Evolutionary conservation across 768 basidiomycete species (phyloP), one percentile per base, ranked within the genome.

Genomic region (Collybia sp.): DNA sequence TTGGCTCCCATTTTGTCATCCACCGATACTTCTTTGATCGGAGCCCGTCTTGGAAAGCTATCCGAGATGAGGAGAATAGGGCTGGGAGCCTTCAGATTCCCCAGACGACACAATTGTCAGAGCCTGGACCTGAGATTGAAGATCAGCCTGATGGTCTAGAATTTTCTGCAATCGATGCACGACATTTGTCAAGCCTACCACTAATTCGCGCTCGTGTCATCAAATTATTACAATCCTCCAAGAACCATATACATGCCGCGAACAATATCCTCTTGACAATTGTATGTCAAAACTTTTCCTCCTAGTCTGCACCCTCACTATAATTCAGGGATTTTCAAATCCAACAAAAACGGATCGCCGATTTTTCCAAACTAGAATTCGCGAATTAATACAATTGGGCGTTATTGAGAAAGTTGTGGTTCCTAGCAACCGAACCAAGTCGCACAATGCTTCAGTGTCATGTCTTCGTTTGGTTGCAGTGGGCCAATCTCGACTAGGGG

Each of bases 11-110:
- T 60, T 79, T 87, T 49, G 81, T 79, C 58, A 80, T 95, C 38
- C 92, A 92, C 67, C 85, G 77, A 54, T 82, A 93, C 59, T 93
- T 93, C 61, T 88, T 84, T 56, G 83, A 89, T 41, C 73, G 77
- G 32, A 88, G 79, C 55, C 70, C 79, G 0, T 71, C 79, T n/a
- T 92, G 89, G 89, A 78, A 82, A 56, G 78, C 75, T 45, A 84
- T 92, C 46, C 78, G 80, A 11, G 77, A 82, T 13, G 88, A 89
- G 64, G 85, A 86, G 60, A 67, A 60, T 39, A 64, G 68, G 42
- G 79, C 75, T n/a, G 69, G 73, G 49, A 64, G 61, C 33, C 25
- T 25, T 8, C 25, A 25, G 25, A 3, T 8, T 8, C 57, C 51
- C 2, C 59, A 56, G 30, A 57, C 53, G 10, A 44, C 31, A 25